Conservation (phyloP, 345 rosid species). For the Mallotus nudiflorus region DNA sequence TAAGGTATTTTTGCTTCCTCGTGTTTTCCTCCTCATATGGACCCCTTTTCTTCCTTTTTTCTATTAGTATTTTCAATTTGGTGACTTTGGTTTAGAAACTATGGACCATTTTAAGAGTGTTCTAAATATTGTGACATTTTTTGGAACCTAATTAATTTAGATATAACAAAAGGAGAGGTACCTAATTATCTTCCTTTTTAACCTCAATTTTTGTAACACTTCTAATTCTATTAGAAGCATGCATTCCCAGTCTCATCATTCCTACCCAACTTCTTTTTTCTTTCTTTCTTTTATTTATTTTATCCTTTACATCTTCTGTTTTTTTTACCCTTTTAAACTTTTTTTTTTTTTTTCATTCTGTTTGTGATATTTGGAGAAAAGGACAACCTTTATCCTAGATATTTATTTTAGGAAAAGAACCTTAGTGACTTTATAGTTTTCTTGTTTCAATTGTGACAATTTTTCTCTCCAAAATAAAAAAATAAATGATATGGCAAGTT, state of each 20-base stretch:
- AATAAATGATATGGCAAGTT: too few relatives aligned
- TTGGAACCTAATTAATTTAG: neutral
- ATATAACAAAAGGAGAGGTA: neutral
- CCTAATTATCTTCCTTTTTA: neutral
- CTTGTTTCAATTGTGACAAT: too few relatives aligned
- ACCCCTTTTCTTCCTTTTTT: neutral
- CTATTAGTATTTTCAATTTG: neutral
- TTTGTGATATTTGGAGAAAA: neutral
- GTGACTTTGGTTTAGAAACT: slow-evolving; percentile 20
- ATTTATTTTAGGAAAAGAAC: too few relatives aligned
- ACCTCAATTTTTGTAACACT: neutral
- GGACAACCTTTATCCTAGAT: neutral
- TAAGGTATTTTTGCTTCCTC: slow-evolving; percentile 7
- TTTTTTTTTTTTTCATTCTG: neutral
- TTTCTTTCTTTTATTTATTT: too few relatives aligned
- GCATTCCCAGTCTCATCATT: neutral
- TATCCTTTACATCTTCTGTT: neutral
- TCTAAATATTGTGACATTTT: slow-evolving; percentile 29
- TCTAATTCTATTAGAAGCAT: neutral
- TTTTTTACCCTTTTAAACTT: neutral
- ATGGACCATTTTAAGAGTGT: slow-evolving; percentile 29
- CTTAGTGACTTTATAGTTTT: too few relatives aligned
- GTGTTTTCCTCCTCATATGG: slow-evolving; percentile 10
- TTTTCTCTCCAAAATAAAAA: too few relatives aligned
- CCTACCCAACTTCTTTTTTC: neutral